Percentiles rank a stretch among this genome's conserved stretches.
These are phyloP conservation scores for Ottelia alismoides DNA, from an alignment of 106 monocot genomes.

Conservation along the genomic window DNA sequence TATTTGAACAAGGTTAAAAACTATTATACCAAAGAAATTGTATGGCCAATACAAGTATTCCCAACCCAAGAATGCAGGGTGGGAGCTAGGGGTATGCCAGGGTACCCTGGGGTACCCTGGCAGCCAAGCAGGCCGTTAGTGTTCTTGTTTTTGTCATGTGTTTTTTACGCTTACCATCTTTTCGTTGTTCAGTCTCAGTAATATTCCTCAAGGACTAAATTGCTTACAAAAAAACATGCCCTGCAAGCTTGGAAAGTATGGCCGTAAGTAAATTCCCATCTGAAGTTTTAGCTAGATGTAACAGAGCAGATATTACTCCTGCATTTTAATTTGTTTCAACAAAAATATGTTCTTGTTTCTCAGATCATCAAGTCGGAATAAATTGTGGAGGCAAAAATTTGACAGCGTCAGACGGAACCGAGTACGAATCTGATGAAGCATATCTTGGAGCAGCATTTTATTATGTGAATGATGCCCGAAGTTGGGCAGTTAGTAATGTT, in stretches of 20 bases:
- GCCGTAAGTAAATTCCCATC: no score
- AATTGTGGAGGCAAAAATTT: conserved; percentile 61
- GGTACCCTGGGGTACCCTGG: no score
- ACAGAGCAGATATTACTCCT: conserved; percentile 2
- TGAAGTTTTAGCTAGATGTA: no score
- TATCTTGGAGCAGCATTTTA: conserved; percentile 48
- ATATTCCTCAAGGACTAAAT: conserved; percentile 44
- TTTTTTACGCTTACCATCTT: not conserved
- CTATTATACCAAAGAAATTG: no score
- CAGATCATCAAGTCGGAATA: conserved; percentile 68
- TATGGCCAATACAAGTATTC: no score
- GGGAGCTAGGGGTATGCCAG: no score
- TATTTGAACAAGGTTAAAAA: no score
- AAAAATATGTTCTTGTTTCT: not conserved
- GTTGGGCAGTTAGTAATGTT: conserved; percentile 65
- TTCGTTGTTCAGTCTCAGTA: conserved; percentile 23
- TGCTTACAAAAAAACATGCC: conserved; percentile 71
- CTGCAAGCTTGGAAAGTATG: conserved; percentile 42
- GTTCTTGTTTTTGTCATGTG: no score
- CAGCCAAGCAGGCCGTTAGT: no score
- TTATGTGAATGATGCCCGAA: conserved; percentile 34
- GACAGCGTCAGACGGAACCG: conserved; percentile 27
- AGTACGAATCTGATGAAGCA: conserved; percentile 51
- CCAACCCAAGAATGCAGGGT: no score
- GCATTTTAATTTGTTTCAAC: not conserved